Conservation (phyloP, 352 stramenopile species). For the Globisporangium polare region DNA sequence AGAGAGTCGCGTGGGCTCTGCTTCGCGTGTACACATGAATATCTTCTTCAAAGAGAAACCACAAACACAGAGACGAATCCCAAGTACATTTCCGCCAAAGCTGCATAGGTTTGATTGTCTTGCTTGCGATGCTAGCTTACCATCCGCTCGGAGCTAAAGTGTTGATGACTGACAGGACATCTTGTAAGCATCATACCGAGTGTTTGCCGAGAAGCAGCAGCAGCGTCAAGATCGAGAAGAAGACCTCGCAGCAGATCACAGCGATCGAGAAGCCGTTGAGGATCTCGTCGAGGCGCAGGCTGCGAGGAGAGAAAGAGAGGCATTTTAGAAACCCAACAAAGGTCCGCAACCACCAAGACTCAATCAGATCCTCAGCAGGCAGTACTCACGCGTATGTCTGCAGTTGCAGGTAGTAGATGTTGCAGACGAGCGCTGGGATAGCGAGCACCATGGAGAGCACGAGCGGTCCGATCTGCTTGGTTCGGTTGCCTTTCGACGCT, state of each 20-base stretch:
- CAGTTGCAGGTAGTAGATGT: constrained; percentile 70
- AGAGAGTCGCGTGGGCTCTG: background rate
- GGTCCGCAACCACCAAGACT: background rate
- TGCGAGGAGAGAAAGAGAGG: constrained; percentile 9
- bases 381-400: constrained; percentile 71
- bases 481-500: constrained; percentile 85
- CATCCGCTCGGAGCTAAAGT: background rate
- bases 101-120: background rate
- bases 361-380: background rate
- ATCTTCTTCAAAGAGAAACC: constrained; percentile 5
- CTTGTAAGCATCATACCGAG: background rate
- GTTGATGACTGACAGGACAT: background rate
- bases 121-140: background rate
- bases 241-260: constrained; percentile 49
- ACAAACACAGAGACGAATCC: background rate
- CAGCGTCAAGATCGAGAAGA: constrained; percentile 47
- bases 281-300: constrained; percentile 53
- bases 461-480: constrained; percentile 52
- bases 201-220: constrained; percentile 26
- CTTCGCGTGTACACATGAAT: background rate
- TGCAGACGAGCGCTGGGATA: constrained; percentile 48
- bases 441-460: constrained; percentile 51
- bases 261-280: constrained; percentile 60
- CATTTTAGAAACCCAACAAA: background rate
- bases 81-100: constrained; percentile 12